Conservation (phyloP, 352 stramenopile genomes). For the Thalassiosira oceanica region DNA sequence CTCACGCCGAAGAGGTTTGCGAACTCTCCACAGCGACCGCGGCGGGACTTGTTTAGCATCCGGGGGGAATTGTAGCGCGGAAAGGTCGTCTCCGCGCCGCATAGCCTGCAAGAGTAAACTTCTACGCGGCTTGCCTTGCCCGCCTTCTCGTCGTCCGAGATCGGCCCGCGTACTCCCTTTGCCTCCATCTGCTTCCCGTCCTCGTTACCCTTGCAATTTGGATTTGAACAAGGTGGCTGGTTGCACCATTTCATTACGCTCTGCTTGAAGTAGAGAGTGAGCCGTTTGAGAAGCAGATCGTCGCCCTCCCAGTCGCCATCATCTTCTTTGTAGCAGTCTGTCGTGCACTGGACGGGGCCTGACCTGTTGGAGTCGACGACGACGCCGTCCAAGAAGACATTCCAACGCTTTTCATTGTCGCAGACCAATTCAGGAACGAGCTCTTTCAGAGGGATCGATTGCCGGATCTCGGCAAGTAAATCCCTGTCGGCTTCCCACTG, state of each 20-base stretch:
- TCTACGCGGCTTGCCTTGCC: slow-evolving; percentile 61
- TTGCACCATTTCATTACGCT: slow-evolving; percentile 76
- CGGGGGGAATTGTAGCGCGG: slow-evolving; percentile 66
- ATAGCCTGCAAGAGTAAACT: slow-evolving; percentile 63
- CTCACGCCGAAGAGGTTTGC: slow-evolving; percentile 79
- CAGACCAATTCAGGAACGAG: slow-evolving; percentile 44
- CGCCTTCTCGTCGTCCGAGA: slow-evolving; percentile 53
- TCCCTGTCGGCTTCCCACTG: slow-evolving; percentile 55
- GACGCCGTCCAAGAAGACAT: slow-evolving; percentile 4
- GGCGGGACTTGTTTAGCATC: slow-evolving; percentile 55
- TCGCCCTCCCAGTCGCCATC: slow-evolving; percentile 45
- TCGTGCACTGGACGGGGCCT: slow-evolving; percentile 12
- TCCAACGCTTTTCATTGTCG: slow-evolving; percentile 11
- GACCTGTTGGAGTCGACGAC: slow-evolving; percentile 8
- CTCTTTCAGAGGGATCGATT: slow-evolving; percentile 49
- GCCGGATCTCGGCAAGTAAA: slow-evolving; percentile 51
- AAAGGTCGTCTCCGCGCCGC: slow-evolving; percentile 62
- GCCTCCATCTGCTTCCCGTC: slow-evolving; percentile 49
- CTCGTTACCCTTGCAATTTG: slow-evolving; percentile 40
- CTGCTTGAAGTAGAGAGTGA: slow-evolving; percentile 69
- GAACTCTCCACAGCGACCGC: slow-evolving; percentile 74
- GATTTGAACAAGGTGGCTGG: slow-evolving; percentile 51
- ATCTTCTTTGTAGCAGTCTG: slow-evolving; percentile 14
- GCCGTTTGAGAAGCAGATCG: slow-evolving; percentile 64
- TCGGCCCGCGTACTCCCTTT: slow-evolving; percentile 33